Base-by-base conservation (phyloP, 805 yeast genomes). In the Ogataea polymorpha region DNA sequence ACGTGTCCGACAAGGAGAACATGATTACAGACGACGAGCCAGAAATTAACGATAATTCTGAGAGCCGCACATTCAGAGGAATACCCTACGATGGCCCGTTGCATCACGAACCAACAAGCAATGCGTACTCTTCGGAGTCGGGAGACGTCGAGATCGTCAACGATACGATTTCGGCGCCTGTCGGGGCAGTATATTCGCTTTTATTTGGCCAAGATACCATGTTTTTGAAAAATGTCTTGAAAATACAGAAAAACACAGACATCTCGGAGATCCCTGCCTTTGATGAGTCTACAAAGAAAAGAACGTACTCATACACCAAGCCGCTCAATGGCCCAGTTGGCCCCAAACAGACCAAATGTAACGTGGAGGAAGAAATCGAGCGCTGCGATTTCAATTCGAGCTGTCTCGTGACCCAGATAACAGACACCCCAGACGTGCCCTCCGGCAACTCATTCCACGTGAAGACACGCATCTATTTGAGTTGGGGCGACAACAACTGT, bases 391-490 rank as follows among this genome's bases (percentile, higher is more conserved):
- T 75, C 14, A 67, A 72, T 6, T 63, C 67, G 18, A 64, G 58
- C 42, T 67, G 79, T 16, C 66, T 69, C 23, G 76, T 80, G 2
- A 68, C 72, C 3, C 86, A 82, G 49, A 58, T 68, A 1, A 79
- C 89, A 0, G 74, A 71, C 35, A 81, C 88, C 0, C 95, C 93
- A 0, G 93, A 85, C 63, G 87, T 85, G n/a, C 95, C 95, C 0
- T 79, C 85, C 24, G 93, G 95, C 6, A 73, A 69, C 48, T 68
- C 83, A 0, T 86, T 86, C 50, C 69, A 72, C 34, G 83, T 82
- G 3, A 68, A 71, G 39, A 81, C 93, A 2, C 67, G 70, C 21
- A 70, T 74, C 25, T 72, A 71, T 50, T 61, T 83, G 6, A 68
- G 77, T 9, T 85, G 95, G 93, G 85, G 72, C 4, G 67, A 65